Base-by-base conservation (phyloP, 192 early-diverging fungal species). In the Lobosporangium transversale region DNA sequence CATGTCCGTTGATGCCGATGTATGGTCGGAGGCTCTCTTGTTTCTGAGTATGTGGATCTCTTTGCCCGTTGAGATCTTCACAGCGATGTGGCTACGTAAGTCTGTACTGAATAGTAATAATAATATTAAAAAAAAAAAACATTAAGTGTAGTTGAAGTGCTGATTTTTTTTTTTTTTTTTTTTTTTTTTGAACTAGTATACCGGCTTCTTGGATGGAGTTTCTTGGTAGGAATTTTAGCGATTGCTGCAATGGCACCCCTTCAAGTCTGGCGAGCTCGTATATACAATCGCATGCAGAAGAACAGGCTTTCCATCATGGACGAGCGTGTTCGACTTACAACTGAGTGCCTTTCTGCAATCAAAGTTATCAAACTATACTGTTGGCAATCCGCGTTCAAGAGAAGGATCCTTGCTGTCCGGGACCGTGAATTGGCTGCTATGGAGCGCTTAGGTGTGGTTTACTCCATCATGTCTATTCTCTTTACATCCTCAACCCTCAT, bases 311-410 rank as follows among this genome's bases (percentile, higher is more conserved):
- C 37, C 0, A 30, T 65, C 11, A 65, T 60, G 62, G 70, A 74
- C 17, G 62, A 74, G 32, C 70, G 70, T 3, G 37, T 74, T 17
- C 54, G 70, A 0, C 62, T 74, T 1, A 74, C 57, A 7, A 59
- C 61, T 0, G 70, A 74, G 47, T 57, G 64, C 42, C 31, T 74
- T 0, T 11, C 70, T 1, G 56, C 62, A 0, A 57, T 63, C 42
- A 74, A 74, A 33, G 33, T 65, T 4, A 62, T 65, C 54, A 74
- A 74, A 50, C 62, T 74, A 0, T 74, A 74, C 24, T 56, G 55
- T 6, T 74, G 70, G 70, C 62, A 74, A 8, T n/a, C 55, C 1
- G 47, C 70, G 12, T 74, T 74, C 33, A 61, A 54, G 48, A 10
- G 33, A 20, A 58, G 30, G 37, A 60, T 74, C 26, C 30, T 65